Conservation (phyloP, 106 monocot genomes). For the Chionographis japonica region DNA sequence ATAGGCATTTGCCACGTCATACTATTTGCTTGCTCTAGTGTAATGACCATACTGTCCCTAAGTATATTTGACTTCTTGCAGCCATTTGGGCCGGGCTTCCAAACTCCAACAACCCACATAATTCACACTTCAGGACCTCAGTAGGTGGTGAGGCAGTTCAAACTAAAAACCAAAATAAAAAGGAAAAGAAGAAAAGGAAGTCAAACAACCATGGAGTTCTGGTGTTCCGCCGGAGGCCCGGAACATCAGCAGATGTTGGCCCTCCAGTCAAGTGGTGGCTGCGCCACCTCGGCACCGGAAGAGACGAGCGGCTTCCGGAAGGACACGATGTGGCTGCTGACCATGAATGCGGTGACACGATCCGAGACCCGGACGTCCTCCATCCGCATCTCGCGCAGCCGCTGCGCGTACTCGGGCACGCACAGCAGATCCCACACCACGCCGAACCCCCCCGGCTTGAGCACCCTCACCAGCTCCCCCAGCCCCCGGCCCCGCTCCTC, state of each 20-base stretch:
- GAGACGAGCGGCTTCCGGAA: conserved; percentile 39
- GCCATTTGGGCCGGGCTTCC: no score
- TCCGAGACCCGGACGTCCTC: conserved; percentile 58
- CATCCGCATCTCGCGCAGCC: conserved; percentile 56
- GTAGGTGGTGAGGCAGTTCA: no score
- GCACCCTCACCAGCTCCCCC: conserved; percentile 56
- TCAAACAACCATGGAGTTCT: no score
- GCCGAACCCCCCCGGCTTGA: conserved; percentile 51
- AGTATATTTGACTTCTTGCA: no score
- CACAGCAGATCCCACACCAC: conserved; percentile 57
- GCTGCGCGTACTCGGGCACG: conserved; percentile 31
- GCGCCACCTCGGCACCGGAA: not conserved
- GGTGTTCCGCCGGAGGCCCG: not conserved
- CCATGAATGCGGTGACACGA: conserved; percentile 45
- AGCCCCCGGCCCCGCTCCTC: conserved; percentile 45
- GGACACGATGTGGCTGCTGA: conserved; percentile 48
- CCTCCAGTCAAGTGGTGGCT: conserved; percentile 17
- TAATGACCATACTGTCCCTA: no score
- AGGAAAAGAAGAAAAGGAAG: no score
- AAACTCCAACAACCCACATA: no score
- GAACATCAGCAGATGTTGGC: conserved; percentile 19
- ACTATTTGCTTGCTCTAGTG: no score
- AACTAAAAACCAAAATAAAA: no score
- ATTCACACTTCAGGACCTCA: no score
- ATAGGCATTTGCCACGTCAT: no score